phyloP scores from a whole-genome alignment of 169 alveolate genomes.

The Eimeria zaria region DNA sequence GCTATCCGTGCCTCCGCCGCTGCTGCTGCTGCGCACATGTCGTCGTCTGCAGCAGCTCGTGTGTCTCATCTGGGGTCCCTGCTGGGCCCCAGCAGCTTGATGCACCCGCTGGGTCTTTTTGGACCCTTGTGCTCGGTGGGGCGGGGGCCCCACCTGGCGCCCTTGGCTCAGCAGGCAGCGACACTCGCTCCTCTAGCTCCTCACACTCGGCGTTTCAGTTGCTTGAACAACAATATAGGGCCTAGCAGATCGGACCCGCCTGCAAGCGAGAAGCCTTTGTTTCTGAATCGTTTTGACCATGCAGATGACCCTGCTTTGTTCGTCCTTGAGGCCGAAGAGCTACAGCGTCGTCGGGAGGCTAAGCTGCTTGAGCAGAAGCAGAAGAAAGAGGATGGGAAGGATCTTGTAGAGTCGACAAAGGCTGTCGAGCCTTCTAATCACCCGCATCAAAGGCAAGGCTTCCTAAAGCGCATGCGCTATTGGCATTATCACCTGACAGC shows the following conservation, averaged over 20 bases:
- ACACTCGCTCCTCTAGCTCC: neutral
- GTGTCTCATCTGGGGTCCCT: conserved; percentile 4
- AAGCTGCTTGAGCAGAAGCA: conserved; percentile 11
- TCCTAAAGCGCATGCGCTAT: conserved; percentile 89
- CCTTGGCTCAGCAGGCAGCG: neutral
- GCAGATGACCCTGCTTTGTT: conserved; percentile 93
- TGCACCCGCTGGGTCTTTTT: neutral
- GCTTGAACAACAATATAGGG: conserved; percentile 79
- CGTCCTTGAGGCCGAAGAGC: conserved; percentile 89
- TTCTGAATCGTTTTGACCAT: conserved; percentile 92
- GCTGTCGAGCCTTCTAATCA: conserved; percentile 90
- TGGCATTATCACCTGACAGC: conserved; percentile 93
- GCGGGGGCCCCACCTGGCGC: neutral
- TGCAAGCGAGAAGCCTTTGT: conserved; percentile 93
- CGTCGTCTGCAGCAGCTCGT: neutral
- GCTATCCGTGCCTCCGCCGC: neutral
- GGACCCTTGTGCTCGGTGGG: neutral
- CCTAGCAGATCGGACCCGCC: conserved; percentile 89
- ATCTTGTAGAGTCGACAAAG: conserved; percentile 88
- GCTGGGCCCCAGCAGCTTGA: conserved; percentile 7
- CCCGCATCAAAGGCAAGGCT: conserved; percentile 91
- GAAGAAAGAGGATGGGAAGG: neutral
- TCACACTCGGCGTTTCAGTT: conserved; percentile 25
- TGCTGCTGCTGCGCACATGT: conserved; percentile 24
- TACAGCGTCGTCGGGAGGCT: conserved; percentile 74